These are phyloP conservation scores for Aureobasidium sp. DNA, from an alignment of 2,329 filamentous ascomycete genomes.

Conservation along the genomic window DNA sequence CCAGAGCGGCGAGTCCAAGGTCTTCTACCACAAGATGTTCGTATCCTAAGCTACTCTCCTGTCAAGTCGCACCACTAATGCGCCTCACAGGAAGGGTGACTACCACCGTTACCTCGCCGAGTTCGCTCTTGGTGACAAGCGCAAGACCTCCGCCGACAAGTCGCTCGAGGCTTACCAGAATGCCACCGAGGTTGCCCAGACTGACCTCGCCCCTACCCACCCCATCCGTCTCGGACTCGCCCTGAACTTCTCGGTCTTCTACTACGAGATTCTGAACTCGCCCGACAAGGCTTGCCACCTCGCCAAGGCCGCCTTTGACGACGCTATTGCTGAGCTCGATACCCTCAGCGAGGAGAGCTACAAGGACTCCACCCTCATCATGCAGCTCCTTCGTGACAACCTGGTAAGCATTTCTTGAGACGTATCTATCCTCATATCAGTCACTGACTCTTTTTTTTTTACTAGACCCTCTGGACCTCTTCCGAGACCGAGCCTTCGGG, in stretches of 20 bases:
- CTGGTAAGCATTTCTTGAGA: constrained; percentile 50
- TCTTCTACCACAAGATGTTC: constrained; percentile 99
- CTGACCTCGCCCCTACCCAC: constrained; percentile 83
- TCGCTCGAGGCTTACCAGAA: constrained; percentile 96
- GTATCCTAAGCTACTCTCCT: constrained; percentile 26
- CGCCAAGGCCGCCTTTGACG: constrained; percentile 91
- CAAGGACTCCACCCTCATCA: constrained; percentile 98
- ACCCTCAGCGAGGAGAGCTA: constrained; percentile 97
- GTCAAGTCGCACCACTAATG: background rate
- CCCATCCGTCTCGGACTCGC: constrained; percentile 88
- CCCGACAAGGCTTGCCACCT: constrained; percentile 97
- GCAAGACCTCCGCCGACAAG: constrained; percentile 88
- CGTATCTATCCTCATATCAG: background rate
- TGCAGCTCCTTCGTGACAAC: constrained; percentile 98
- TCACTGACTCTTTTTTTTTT: constrained; percentile 24
- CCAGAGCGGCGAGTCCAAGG: constrained; percentile 94
- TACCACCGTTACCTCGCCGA: constrained; percentile 99
- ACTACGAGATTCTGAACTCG: constrained; percentile 99
- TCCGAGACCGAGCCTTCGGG: constrained; percentile 86
- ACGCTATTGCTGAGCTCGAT: constrained; percentile 96
- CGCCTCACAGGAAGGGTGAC: constrained; percentile 78
- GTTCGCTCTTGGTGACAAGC: constrained; percentile 89
- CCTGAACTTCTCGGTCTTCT: constrained; percentile 97
- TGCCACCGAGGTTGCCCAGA: constrained; percentile 83
- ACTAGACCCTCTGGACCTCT: constrained; percentile 95